A percentile compares a stretch with the other conserved stretches of the same genome.
phyloP scores from a whole-genome alignment of 257 asterid genomes.

The Solanum habrochaites region DNA sequence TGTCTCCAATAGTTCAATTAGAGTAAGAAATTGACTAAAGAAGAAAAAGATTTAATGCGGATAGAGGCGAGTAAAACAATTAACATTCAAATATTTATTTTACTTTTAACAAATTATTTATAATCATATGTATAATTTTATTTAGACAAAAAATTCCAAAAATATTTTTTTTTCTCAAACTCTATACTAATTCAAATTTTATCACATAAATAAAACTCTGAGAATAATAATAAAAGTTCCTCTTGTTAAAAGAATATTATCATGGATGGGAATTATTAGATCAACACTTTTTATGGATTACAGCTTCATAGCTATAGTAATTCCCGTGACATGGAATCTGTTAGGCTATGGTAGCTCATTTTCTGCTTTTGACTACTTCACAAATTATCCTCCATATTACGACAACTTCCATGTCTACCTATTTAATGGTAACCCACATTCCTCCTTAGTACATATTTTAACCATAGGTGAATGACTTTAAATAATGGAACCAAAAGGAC shows the following conservation, averaged over 20 bases:
- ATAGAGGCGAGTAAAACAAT: too few species aligned
- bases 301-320: neutral
- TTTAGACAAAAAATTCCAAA: too few species aligned
- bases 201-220: too few species aligned
- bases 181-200: too few species aligned
- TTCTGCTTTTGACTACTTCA: neutral
- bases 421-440: neutral
- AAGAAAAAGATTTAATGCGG: too few species aligned
- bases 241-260: neutral
- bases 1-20: too few species aligned
- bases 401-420: neutral
- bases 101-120: too few species aligned
- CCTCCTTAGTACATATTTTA: neutral
- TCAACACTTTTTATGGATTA: neutral
- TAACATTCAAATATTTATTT: too few species aligned
- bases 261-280: neutral
- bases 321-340: neutral
- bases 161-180: too few species aligned
- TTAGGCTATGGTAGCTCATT: neutral
- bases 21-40: too few species aligned
- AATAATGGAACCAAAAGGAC: neutral
- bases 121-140: too few species aligned
- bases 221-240: too few species aligned
- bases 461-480: neutral
- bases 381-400: neutral